Evolutionary conservation across 139 green algal genomes (phyloP).

Genomic region (Tetradesmus obliquus): DNA sequence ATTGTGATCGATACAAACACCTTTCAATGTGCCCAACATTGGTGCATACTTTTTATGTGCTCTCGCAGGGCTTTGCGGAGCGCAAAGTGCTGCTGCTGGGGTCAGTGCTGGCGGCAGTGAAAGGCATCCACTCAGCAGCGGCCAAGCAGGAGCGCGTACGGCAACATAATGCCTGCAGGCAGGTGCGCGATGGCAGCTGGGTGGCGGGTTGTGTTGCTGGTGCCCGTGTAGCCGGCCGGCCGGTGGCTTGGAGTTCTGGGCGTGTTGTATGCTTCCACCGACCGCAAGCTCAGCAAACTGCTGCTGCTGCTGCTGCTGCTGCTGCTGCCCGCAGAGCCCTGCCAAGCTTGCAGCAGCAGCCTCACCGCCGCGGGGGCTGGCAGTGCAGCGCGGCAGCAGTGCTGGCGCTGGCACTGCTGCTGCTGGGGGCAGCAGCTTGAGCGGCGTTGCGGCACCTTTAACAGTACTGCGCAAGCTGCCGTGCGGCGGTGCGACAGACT

Average conservation of each 20-base stretch:
- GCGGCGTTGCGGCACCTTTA: background rate
- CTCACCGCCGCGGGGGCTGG: background rate
- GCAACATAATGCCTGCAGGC: background rate
- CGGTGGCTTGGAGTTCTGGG: too few relatives aligned
- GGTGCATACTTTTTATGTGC: too few relatives aligned
- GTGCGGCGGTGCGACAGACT: slow-evolving; percentile 47
- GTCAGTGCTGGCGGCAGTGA: slow-evolving; percentile 66
- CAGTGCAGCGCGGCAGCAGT: background rate
- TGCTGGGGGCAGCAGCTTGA: background rate
- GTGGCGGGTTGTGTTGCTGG: too few relatives aligned
- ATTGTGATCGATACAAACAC: too few relatives aligned
- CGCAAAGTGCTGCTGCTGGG: slow-evolving; percentile 79
- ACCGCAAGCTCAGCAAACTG: too few relatives aligned
- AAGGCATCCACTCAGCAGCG: slow-evolving; percentile 58
- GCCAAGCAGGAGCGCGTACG: slow-evolving; percentile 21
- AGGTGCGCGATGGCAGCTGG: background rate
- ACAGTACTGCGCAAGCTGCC: slow-evolving; percentile 30
- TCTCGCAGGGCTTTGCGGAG: slow-evolving; percentile 80
- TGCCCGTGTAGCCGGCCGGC: too few relatives aligned
- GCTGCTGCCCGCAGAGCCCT: background rate
- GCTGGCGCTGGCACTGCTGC: background rate
- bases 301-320: background rate
- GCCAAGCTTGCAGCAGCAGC: background rate
- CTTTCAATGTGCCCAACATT: too few relatives aligned
- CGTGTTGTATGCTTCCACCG: too few relatives aligned